Evolutionary conservation across 345 rosid genomes (phyloP), one percentile per base, ranked within the genome.

Genomic region (Euphorbia lathyris): DNA sequence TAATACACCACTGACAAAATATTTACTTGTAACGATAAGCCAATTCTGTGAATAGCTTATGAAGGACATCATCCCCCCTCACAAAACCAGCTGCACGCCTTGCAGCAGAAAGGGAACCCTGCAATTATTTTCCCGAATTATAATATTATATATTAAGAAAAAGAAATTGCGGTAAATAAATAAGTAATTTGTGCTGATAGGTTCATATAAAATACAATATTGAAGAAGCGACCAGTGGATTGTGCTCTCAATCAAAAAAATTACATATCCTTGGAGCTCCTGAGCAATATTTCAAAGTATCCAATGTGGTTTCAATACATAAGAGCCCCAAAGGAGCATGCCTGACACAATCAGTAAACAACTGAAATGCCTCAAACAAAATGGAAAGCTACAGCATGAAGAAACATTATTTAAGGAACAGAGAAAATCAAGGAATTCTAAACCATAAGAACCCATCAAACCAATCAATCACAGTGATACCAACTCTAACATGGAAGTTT

Each of bases 1-100:
- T 16, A 43, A 47, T 12, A 42, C 65, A 22, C 38, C 53, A 1
- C 1, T 42, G 56, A 12, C 2, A 4, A 55, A 68, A 34, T 1
- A 76, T 38, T 84, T 32, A 91, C 97, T 87, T 94, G 88, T 91
- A 91, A 77, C 97, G 83, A 72, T 91, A 86, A 73, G 97, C 91
- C 72, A 94, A 38, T 63, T 89, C 97, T 0, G 96, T 91, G 70
- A 91, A 94, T 34, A 94, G 85, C 84, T 91, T 94, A 84, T 94
- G 98, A 71, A 91, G 74, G 20, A 89, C 95, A 80, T 86, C 97
- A 73, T 94, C 98, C 74, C 95, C 97, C 76, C 95, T 81, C 47
- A 94, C 98, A 74, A 94, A 94, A 40, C 90, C 96, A 78, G 88
- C 90, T 58, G 97, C 98, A 55, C 70, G 83, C 71, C 97, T 88